These are phyloP conservation scores for Ogataea trehaloabstinens DNA, from an alignment of 805 yeast genomes.

Conservation along the genomic window DNA sequence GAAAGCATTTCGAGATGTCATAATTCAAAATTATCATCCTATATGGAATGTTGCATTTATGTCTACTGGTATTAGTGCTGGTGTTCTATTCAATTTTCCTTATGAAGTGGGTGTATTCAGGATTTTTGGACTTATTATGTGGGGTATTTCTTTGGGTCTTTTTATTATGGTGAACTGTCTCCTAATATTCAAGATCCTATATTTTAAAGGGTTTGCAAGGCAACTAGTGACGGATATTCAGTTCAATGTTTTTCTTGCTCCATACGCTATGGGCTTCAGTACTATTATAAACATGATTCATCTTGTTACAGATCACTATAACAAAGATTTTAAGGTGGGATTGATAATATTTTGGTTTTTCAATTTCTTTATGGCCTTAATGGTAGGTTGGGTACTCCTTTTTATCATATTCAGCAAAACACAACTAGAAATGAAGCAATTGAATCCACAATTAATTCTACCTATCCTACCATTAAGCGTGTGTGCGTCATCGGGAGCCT, in stretches of 20 bases:
- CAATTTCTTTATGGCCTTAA: constrained; percentile 49
- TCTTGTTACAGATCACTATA: constrained; percentile 35
- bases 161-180: constrained; percentile 42
- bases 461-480: constrained; percentile 80
- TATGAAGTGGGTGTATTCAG: constrained; percentile 22
- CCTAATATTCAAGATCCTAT: constrained; percentile 35
- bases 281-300: constrained; percentile 60
- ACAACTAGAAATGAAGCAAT: constrained; percentile 26
- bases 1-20: constrained; percentile 10
- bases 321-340: constrained; percentile 34
- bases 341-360: constrained; percentile 67
- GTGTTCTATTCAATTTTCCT: constrained; percentile 60
- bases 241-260: constrained; percentile 66
- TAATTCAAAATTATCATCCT: constrained; percentile 39
- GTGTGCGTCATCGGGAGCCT: constrained; percentile 62
- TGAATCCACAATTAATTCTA: constrained; percentile 60
- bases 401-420: constrained; percentile 44
- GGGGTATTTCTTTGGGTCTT: constrained; percentile 51
- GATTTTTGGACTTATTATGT: constrained; percentile 32
- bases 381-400: constrained; percentile 58
- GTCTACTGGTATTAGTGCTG: constrained; percentile 75
- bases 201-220: constrained; percentile 21
- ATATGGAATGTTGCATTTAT: constrained; percentile 70
- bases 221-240: constrained; percentile 38
- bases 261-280: constrained; percentile 76